These are phyloP conservation scores for Zymoseptoria passerinii DNA, from an alignment of 2,329 filamentous ascomycete species.

Conservation along the genomic window DNA sequence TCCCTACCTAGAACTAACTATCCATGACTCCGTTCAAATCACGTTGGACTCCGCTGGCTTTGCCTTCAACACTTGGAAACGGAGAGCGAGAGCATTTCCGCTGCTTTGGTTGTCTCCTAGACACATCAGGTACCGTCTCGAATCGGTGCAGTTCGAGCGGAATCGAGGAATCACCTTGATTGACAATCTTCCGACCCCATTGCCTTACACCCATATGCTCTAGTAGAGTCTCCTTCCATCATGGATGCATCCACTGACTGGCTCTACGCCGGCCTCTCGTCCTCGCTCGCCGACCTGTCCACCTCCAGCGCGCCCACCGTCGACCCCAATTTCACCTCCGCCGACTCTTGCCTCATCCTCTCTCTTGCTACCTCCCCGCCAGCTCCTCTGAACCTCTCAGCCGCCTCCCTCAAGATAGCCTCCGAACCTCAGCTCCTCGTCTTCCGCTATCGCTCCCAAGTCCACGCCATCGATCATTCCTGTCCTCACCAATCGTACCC, in stretches of 20 bases:
- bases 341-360: slow-evolving; percentile 49
- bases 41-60: no score
- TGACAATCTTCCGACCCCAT: no score
- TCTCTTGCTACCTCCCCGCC: slow-evolving; percentile 14
- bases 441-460: slow-evolving; percentile 54
- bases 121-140: no score
- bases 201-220: no score
- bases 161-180: no score
- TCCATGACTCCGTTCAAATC: no score
- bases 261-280: slow-evolving; percentile 48
- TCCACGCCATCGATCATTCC: slow-evolving; percentile 64
- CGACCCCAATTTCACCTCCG: slow-evolving; percentile 38
- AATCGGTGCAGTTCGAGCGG: no score
- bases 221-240: background rate
- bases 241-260: slow-evolving; percentile 30
- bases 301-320: slow-evolving; percentile 32
- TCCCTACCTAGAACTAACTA: no score
- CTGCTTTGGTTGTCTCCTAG: no score
- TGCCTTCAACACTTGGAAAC: no score
- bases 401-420: slow-evolving; percentile 26
- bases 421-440: slow-evolving; percentile 54
- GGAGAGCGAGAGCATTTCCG: no score
- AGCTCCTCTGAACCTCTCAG: slow-evolving; percentile 29
- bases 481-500: slow-evolving; percentile 63
- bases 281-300: slow-evolving; percentile 49